These are phyloP conservation scores for Cenchrus fungigraminus DNA, from an alignment of 176 grass and related monocot genomes.

Conservation along the genomic window DNA sequence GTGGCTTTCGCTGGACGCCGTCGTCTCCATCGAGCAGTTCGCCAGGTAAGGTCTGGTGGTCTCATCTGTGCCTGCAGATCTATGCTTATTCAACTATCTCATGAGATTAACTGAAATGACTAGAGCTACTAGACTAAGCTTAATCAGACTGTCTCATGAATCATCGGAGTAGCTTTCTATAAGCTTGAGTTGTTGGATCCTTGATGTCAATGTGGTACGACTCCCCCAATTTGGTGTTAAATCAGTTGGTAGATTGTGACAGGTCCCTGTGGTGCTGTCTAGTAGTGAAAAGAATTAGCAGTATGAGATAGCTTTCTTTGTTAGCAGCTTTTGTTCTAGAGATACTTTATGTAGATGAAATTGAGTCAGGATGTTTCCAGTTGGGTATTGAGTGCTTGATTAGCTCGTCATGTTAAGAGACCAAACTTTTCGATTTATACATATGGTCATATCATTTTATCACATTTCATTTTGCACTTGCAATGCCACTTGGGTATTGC, in stretches of 20 bases:
- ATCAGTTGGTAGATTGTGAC: slow-evolving; percentile 8
- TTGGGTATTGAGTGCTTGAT: not conserved
- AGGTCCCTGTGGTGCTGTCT: not conserved
- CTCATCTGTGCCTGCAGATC: not conserved
- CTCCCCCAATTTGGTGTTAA: not conserved
- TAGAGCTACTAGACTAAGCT: too few species aligned
- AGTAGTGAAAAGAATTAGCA: not conserved
- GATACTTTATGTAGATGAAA: slow-evolving; percentile 21
- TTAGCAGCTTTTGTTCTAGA: slow-evolving; percentile 1
- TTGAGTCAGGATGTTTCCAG: not conserved
- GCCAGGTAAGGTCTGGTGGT: slow-evolving; percentile 56
- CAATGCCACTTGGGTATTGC: not conserved
- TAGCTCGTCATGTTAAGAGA: slow-evolving; percentile 1
- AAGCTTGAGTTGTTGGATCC: not conserved
- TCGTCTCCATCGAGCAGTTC: slow-evolving; percentile 89
- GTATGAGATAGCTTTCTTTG: not conserved
- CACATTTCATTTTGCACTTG: not conserved
- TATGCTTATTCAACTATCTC: slow-evolving; percentile 5
- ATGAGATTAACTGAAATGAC: not conserved
- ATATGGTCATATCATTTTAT: slow-evolving; percentile 7
- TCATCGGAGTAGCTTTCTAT: not conserved
- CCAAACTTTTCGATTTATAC: not conserved
- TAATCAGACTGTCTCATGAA: too few species aligned
- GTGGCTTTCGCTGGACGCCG: slow-evolving; percentile 70
- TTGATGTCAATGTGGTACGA: slow-evolving; percentile 18